Evolutionary conservation across 2,329 filamentous ascomycete species (phyloP), one percentile per base, ranked within the genome.

Genomic region (Exophiala spinifera): DNA sequence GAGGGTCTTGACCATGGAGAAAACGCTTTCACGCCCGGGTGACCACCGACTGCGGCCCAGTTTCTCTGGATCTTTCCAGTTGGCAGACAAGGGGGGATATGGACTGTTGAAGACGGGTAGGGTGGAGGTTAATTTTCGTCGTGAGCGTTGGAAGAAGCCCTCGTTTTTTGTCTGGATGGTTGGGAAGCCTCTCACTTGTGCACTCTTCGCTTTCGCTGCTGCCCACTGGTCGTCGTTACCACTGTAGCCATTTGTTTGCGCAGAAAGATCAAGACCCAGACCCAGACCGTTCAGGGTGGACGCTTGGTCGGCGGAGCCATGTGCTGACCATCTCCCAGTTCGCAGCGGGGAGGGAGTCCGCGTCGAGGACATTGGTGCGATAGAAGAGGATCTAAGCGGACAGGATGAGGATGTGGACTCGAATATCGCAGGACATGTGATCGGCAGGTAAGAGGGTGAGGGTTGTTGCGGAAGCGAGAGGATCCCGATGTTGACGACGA

Each of bases 301-400:
- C 58, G 86, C 89, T 55, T 83, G 84, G 57, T 87, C 84, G 67
- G 83, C 87, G 67, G 89, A 79, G 61, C 86, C 89, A 52, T 88
- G 90, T 73, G 87, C 94, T 53, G 89, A 84, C 91, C 92, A 96
- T 64, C 91, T 91, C 68, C 89, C 90, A 65, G 88, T 87, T 58
- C 85, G 87, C 60, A 84, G 81, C 59, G 91, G 92, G 52, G 90
- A 96, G 47, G 91, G 89, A 68, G 89, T 95, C 73, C 90, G 85
- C 63, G 91, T 94, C 60, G 92, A 76, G 63, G 88, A 88, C 91
- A 96, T 96, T 65, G 64, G 76, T 62, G 72, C 66, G 64, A 74
- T 77, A 40, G 83, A 79, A 48, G 36, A 21, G 17, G 19, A 14
- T 21, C 15, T 31, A 31, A 10, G 28, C 28, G 28, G 28, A 31